phyloP scores from a whole-genome alignment of 2,329 filamentous ascomycete genomes.

The Phaeoacremonium minimum region DNA sequence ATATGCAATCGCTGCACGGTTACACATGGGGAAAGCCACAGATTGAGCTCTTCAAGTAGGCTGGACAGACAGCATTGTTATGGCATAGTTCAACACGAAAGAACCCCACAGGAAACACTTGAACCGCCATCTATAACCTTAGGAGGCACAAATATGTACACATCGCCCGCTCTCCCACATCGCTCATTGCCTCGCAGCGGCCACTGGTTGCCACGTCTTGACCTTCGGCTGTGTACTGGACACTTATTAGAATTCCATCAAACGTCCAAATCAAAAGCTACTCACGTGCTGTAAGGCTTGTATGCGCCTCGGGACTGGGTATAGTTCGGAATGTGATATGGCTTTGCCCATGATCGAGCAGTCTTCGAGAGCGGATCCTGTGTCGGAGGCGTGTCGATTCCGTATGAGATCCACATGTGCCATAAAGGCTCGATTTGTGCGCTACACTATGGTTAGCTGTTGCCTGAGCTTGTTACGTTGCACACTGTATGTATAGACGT shows the following conservation, averaged over 20 bases:
- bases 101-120: no score
- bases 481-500: constrained; percentile 22
- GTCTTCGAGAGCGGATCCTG: constrained; percentile 69
- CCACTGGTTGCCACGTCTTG: constrained; percentile 26
- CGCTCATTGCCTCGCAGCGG: constrained; percentile 19
- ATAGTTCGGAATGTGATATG: constrained; percentile 66
- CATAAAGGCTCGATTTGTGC: constrained; percentile 91
- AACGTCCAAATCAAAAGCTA: no score
- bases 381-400: constrained; percentile 79
- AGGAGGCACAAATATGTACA: constrained; percentile 10
- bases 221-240: constrained; percentile 28
- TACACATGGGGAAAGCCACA: no score
- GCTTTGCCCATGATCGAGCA: constrained; percentile 71
- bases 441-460: constrained; percentile 30
- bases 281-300: constrained; percentile 94
- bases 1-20: no score
- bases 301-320: constrained; percentile 76
- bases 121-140: constrained; percentile 5
- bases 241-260: constrained; percentile 1
- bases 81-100: no score
- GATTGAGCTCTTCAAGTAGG: no score
- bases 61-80: no score
- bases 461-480: no score
- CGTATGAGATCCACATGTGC: constrained; percentile 97
- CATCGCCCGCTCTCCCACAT: not conserved